Evolutionary conservation across 78 protist genomes (phyloP).

Genomic region (Chrysochromulina parva): DNA sequence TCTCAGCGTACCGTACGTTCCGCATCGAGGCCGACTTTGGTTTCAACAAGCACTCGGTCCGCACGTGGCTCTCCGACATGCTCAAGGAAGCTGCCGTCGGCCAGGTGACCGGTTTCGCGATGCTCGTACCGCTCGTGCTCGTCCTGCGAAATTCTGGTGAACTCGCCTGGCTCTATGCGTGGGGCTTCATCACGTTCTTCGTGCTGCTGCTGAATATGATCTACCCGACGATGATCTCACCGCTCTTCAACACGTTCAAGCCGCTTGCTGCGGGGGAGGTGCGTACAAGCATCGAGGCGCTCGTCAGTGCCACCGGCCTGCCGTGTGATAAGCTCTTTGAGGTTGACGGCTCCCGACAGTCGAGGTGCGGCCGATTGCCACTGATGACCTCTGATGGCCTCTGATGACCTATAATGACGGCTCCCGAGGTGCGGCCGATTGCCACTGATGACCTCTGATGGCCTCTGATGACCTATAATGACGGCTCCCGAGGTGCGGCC

Average conservation of each 20-base stretch:
- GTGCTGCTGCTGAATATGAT: slow-evolving; percentile 48
- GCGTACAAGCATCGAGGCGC: slow-evolving; percentile 5
- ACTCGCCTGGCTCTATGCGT: slow-evolving; percentile 39
- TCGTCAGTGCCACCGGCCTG: slow-evolving; percentile 2
- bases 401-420: no score
- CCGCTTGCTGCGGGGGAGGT: slow-evolving; percentile 17
- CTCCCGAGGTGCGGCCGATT: no score
- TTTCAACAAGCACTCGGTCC: slow-evolving; percentile 27
- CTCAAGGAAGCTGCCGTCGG: background rate
- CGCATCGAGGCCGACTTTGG: slow-evolving; percentile 6
- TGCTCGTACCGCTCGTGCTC: background rate
- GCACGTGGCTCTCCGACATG: background rate
- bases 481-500: no score
- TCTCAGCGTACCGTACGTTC: slow-evolving; percentile 10
- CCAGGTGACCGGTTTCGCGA: background rate
- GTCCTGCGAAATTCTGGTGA: slow-evolving; percentile 39
- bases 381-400: no score
- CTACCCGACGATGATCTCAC: slow-evolving; percentile 76
- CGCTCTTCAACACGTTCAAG: slow-evolving; percentile 80
- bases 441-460: no score
- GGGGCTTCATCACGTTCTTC: slow-evolving; percentile 42
- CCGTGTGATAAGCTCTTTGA: slow-evolving; percentile 42
- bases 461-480: no score
- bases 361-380: no score
- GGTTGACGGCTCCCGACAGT: slow-evolving; percentile 58